These are phyloP conservation scores for Maudiozyma humilis DNA, from an alignment of 1,139 yeast genomes.

Conservation along the genomic window DNA sequence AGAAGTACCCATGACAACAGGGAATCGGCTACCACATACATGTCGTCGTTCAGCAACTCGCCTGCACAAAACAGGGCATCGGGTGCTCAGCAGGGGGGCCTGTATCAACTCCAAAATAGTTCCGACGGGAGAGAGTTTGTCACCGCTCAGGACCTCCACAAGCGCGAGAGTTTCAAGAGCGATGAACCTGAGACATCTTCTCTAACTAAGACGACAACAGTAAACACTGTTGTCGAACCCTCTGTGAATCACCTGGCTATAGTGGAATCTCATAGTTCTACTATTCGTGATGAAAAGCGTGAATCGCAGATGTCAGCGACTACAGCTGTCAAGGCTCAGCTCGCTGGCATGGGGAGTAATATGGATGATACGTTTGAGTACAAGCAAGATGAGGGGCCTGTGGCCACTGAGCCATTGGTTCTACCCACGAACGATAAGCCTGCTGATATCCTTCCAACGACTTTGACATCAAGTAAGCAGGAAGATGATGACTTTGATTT, in stretches of 20 bases:
- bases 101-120: constrained; percentile 20
- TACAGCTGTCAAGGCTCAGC: constrained; percentile 5
- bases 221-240: background rate
- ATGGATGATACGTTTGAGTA: constrained; percentile 9
- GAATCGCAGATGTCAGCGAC: constrained; percentile 2
- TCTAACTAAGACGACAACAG: background rate
- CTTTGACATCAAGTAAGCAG: background rate
- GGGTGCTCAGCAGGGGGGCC: constrained; percentile 8
- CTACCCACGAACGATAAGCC: background rate
- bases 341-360: background rate
- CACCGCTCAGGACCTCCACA: constrained; percentile 22
- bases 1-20: constrained; percentile 8
- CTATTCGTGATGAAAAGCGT: background rate
- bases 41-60: constrained; percentile 22
- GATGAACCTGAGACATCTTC: background rate
- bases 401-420: background rate
- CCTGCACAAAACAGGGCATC: constrained; percentile 14
- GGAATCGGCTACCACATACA: constrained; percentile 19
- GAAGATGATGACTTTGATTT: constrained; percentile 19
- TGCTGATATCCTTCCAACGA: background rate
- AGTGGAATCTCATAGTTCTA: background rate
- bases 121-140: constrained; percentile 22
- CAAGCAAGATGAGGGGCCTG: background rate
- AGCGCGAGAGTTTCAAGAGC: background rate
- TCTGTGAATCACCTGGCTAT: background rate